Base-by-base conservation (phyloP, 805 yeast species). In the Lachancea sp. region DNA sequence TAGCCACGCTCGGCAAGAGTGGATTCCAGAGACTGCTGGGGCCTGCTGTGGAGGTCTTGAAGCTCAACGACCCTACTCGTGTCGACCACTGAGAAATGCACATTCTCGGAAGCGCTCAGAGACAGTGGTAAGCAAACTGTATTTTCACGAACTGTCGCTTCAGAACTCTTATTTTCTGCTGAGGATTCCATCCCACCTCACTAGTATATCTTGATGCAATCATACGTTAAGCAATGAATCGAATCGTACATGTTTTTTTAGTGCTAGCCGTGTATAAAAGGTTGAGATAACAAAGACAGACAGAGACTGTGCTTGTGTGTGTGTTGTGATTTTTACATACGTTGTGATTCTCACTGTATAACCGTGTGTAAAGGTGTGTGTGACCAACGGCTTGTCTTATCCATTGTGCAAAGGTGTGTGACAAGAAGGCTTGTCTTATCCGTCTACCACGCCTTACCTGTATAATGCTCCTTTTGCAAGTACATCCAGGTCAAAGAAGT, bases 11-110 rank as follows among this genome's bases (percentile, higher is more conserved):
- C 56, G 95, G 87, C 50, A 88, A 91, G 69, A 77, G 84, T 50
- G 98, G 96, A 0, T 93, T 93, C 72, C 90, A 88, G 67, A 80
- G 98, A 66, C 74, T 93, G 55, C 74, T 93, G 51, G 99, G 99
- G 2, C 96, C 96, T 30, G 96, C 89, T 2, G 95, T 89, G 18
- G 95, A 85, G 47, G 88, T 86, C 36, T 75, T 90, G 60, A 84
- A 85, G 66, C 71, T 82, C 48, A 88, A 87, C 59, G 96, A 88
- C 65, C 97, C 97, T 44, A 84, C 88, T 22, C 51, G 52, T 36
- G 49, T 38, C 22, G 47, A 30, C 27, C 48, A 35, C 34, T 40
- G 32, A 33, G n/a, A n/a, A n/a, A n/a, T n/a, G n/a, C n/a, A n/a
- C n/a, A n/a, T n/a, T n/a, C n/a, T n/a, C n/a, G n/a, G n/a, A n/a